These are phyloP conservation scores for Ramalina intermedia DNA, from an alignment of 495 filamentous ascomycete genomes.

Conservation along the genomic window DNA sequence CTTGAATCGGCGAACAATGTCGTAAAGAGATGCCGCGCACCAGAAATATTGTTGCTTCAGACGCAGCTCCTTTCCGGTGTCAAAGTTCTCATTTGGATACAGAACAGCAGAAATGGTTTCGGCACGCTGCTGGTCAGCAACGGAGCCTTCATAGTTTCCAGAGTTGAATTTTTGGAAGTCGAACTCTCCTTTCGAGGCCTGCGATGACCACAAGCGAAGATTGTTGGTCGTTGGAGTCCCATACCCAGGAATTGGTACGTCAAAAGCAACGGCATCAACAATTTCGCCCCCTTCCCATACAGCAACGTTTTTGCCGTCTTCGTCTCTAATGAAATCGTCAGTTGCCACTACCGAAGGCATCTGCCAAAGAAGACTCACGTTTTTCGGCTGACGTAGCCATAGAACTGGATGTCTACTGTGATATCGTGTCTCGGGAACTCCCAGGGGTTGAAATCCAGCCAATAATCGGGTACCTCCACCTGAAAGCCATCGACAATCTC, in stretches of 20 bases:
- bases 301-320: constrained; percentile 53
- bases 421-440: constrained; percentile 94
- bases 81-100: constrained; percentile 95
- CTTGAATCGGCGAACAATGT: constrained; percentile 96
- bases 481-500: constrained; percentile 97
- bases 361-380: constrained; percentile 22
- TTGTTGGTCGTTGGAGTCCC: constrained; percentile 88
- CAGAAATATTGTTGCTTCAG: constrained; percentile 99
- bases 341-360: too few relatives aligned
- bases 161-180: constrained; percentile 99
- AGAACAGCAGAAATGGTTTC: constrained; percentile 97
- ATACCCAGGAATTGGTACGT: constrained; percentile 89
- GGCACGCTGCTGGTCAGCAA: constrained; percentile 86
- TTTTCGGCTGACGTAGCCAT: constrained; percentile 62
- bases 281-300: constrained; percentile 88
- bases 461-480: constrained; percentile 95
- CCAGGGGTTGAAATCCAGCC: constrained; percentile 99
- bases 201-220: constrained; percentile 89
- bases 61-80: constrained; percentile 90
- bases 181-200: constrained; percentile 92
- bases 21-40: constrained; percentile 90
- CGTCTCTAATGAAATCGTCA: constrained; percentile 34
- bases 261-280: constrained; percentile 86
- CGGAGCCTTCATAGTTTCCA: constrained; percentile 93
- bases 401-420: constrained; percentile 92